phyloP scores from a whole-genome alignment of 179 eudicot genomes.

The Dionaea muscipula region DNA sequence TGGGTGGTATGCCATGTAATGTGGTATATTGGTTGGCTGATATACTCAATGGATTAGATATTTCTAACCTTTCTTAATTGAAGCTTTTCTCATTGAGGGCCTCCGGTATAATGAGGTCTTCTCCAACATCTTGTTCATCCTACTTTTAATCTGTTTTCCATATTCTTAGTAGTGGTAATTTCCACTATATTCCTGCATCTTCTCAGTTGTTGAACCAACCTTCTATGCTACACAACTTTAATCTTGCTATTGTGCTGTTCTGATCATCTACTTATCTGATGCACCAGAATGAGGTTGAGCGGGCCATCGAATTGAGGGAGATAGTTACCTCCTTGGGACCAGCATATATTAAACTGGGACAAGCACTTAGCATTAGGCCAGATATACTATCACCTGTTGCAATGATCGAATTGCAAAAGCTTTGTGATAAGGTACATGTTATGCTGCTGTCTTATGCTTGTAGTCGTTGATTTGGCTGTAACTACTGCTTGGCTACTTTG shows the following conservation, averaged over 20 bases:
- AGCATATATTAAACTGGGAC: conserved; percentile 95
- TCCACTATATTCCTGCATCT: background rate
- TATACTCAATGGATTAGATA: too few species aligned
- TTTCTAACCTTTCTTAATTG: too few species aligned
- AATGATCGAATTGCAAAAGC: conserved; percentile 93
- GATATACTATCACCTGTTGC: conserved; percentile 93
- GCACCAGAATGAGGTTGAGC: conserved; percentile 80
- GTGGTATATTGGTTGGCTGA: too few species aligned
- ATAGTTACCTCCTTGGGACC: conserved; percentile 98
- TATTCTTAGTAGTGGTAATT: background rate
- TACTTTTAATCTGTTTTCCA: too few species aligned
- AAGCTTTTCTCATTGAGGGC: too few species aligned
- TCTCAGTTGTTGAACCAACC: background rate
- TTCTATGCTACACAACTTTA: background rate
- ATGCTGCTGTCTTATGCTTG: conserved; percentile 4
- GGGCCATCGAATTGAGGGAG: conserved; percentile 91
- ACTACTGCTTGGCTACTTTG: background rate
- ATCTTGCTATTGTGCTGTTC: background rate
- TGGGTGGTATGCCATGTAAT: too few species aligned
- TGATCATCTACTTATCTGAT: conserved; percentile 4
- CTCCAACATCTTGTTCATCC: too few species aligned
- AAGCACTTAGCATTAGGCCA: conserved; percentile 97
- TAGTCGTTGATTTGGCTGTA: background rate
- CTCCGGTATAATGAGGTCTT: too few species aligned
- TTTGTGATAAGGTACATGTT: conserved; percentile 73